These are phyloP conservation scores for Termitomyces eurrhizus DNA, from an alignment of 768 basidiomycete species.

Conservation along the genomic window DNA sequence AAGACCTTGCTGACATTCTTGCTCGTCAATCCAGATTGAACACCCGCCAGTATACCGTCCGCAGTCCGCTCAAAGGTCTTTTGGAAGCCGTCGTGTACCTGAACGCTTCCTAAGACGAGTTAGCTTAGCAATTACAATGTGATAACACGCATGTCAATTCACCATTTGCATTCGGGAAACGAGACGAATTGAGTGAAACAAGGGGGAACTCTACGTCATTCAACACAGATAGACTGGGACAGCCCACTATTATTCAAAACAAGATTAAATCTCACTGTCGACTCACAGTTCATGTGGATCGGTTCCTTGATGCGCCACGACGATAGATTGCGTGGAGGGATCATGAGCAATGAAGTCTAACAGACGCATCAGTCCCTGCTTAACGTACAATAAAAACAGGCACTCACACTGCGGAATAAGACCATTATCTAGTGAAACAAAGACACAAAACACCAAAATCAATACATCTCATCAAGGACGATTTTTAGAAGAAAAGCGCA, in stretches of 20 bases:
- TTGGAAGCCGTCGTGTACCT: conserved; percentile 38
- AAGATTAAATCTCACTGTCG: not conserved
- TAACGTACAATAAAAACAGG: not conserved
- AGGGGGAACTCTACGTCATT: conserved; percentile 31
- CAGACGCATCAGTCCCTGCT: not conserved
- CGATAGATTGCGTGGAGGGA: conserved; percentile 25
- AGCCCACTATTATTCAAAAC: not conserved
- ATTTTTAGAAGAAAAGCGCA: conserved; percentile 14
- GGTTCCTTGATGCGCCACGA: conserved; percentile 41
- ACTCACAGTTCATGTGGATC: conserved; percentile 27
- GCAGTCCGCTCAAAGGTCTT: conserved; percentile 35
- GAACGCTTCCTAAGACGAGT: conserved; percentile 21
- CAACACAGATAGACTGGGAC: conserved; percentile 27
- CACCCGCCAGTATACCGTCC: conserved; percentile 26
- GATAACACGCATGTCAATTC: not conserved
- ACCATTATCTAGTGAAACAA: conserved; percentile 5
- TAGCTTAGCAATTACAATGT: not conserved
- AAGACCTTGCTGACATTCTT: conserved; percentile 28
- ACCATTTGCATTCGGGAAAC: conserved; percentile 27
- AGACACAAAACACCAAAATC: not conserved
- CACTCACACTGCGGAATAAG: conserved; percentile 13
- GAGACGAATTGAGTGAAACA: conserved; percentile 24
- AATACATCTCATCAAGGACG: not conserved
- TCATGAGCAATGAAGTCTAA: conserved; percentile 36
- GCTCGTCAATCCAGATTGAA: conserved; percentile 24